A percentile compares a stretch with the other conserved stretches of the same genome.
phyloP scores from a whole-genome alignment of 345 rosid genomes.

The Stellera chamaejasme region DNA sequence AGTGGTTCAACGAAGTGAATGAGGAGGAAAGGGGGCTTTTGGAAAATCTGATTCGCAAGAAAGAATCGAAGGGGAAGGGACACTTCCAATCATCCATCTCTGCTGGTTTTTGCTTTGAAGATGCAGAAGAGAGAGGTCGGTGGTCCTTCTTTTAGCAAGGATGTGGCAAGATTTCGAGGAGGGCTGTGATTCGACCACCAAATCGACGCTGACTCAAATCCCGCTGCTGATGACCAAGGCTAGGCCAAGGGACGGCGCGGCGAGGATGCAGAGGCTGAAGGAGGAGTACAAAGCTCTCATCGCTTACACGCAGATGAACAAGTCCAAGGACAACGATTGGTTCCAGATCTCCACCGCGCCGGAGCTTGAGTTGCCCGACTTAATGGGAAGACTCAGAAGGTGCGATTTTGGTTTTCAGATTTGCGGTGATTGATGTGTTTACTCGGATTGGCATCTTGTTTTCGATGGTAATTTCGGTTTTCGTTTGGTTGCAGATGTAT shows the following conservation, averaged over 20 bases:
- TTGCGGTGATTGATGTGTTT: background rate
- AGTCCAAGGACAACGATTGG: constrained; percentile 98
- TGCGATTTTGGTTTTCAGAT: background rate
- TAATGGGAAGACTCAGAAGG: constrained; percentile 97
- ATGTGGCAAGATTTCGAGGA: constrained; percentile 21
- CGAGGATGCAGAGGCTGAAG: constrained; percentile 88
- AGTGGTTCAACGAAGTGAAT: no score
- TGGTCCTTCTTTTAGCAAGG: no score
- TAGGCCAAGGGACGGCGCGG: constrained; percentile 83
- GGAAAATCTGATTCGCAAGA: no score
- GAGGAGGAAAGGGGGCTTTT: no score
- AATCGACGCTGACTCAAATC: constrained; percentile 81
- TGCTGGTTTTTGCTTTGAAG: no score
- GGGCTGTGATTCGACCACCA: constrained; percentile 94
- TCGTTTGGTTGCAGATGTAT: constrained; percentile 52
- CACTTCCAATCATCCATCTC: no score
- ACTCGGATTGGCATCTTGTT: background rate
- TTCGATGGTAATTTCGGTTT: background rate
- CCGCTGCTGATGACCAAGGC: constrained; percentile 78
- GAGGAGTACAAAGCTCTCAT: constrained; percentile 94
- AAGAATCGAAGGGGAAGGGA: no score
- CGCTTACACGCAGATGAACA: constrained; percentile 96
- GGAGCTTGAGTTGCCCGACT: constrained; percentile 83
- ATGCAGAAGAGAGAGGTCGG: no score
- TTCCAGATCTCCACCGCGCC: constrained; percentile 95